Evolutionary conservation across 2,329 filamentous ascomycete species (phyloP), one percentile per base, ranked within the genome.

Genomic region (Nemania sp.): DNA sequence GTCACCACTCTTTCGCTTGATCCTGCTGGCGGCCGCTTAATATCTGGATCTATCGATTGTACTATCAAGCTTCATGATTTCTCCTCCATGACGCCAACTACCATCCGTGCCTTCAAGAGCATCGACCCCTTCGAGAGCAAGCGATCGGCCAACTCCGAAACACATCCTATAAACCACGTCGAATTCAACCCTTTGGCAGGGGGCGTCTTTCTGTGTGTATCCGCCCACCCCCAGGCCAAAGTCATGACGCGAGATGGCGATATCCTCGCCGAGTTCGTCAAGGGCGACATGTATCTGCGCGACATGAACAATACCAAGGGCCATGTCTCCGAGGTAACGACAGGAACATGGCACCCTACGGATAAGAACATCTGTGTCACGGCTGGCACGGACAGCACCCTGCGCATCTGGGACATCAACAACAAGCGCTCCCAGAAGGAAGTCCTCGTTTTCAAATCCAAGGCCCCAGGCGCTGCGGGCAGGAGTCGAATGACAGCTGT

Each of bases 231-330:
- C 1, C 94, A 98, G 74, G 91, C 94, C 12, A 93, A 92, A 74
- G 87, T 99, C 21, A 83, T 98, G 74, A 91, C 87, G 69, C 87
- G 95, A 70, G 94, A 99, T 78, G 95, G 95, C 40, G 91, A 96
- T 46, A 83, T 90, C 7, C 70, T 96, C 50, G 89, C 89, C 1
- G 92, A 97, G 72, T 98, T 97, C 67, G 89, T 92, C 68, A 99
- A 99, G 77, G 95, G 95, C 47, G 95, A 99, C 74, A 98, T 98
- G 93, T 99, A 99, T 71, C 79, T 99, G 67, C 86, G 94, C 56
- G 95, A 99, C 74, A 96, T 98, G 90, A 87, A 97, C 76, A 93
- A 98, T 74, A 99, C 95, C 4, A 98, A 97, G 74, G 95, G 95
- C 1, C 95, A 99, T 76, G 88, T 97, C 54, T 93, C 93, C 3